Base-by-base conservation (phyloP, 2,329 filamentous ascomycete species). In the Cryphonectria japonica region DNA sequence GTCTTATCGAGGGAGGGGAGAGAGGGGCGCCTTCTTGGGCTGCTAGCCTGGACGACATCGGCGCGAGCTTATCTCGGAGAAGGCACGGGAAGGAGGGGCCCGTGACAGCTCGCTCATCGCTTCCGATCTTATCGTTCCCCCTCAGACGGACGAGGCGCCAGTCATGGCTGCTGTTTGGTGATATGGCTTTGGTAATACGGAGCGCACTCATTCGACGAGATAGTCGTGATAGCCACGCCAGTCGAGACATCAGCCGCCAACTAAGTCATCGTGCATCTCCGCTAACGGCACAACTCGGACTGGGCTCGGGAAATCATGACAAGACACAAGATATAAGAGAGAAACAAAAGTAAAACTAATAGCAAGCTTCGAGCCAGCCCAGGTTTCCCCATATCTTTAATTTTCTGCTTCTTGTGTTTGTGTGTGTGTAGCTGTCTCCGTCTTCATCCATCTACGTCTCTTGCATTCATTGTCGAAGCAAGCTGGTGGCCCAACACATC, bases 81-180 rank as follows among this genome's bases (percentile, higher is more conserved):
- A 50, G 43, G 32, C 43, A 50, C 61, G 59, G 60, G 26, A 50
- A 43, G 54, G 46, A 63, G 37, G 52, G 54, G 52, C 63, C 46
- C 46, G 65, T 13, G 54, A 43, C 59, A 32, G 57, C 54, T 69
- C 69, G 69, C 65, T 52, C 34, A 11, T 26, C 64, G 57, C 61
- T 43, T 63, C 71, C 69, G 72, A 69, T 72, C 72, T 73, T 72
- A 73, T 73, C 72, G 39, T 62, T 59, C 3, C 13, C 50, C 43
- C 59, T 32, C 60, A 52, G 62, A 39, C 14, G n/a, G 34, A 29
- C 22, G 19, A 19, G 32, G 57, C 57, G 14, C 7, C 26, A 19
- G 37, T 37, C 46, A 26, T 39, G 32, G 32, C 32, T 34, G 63
- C 59, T 66, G 16, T 60, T 59, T 68, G 34, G 64, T 54, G 61